Evolutionary conservation across 2,329 filamentous ascomycete genomes (phyloP).

Genomic region (Pseudopithomyces chartarum): DNA sequence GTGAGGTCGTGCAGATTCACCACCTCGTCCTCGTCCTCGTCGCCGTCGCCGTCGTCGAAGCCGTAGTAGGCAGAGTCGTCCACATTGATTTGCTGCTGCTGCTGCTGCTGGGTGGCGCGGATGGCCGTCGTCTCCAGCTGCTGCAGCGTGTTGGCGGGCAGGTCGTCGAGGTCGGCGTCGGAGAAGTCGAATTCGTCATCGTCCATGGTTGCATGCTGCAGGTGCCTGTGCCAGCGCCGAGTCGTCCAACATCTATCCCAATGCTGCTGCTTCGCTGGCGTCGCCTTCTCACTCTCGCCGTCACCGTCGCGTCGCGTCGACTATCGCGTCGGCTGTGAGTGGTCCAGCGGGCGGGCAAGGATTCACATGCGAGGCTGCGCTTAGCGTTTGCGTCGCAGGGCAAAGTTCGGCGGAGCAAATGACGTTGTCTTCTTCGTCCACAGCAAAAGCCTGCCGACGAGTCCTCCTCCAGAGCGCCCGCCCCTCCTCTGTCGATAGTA

Average conservation of each 20-base stretch:
- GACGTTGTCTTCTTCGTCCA: conserved; percentile 1
- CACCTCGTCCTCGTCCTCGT: conserved; percentile 26
- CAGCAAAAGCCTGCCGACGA: conserved; percentile 7
- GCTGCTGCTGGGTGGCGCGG: conserved; percentile 46
- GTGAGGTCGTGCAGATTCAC: conserved; percentile 50
- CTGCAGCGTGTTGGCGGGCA: conserved; percentile 51
- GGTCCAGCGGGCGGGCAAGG: background rate
- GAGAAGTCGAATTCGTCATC: conserved; percentile 52
- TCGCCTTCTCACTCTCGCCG: background rate
- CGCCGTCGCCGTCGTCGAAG: conserved; percentile 49
- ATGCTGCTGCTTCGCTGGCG: conserved; percentile 6
- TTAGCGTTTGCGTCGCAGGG: background rate
- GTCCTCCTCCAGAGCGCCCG: background rate
- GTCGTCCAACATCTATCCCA: background rate
- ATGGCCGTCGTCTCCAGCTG: conserved; percentile 53
- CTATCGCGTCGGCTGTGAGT: background rate
- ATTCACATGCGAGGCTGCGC: conserved; percentile 3
- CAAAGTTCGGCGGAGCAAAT: background rate
- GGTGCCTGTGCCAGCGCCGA: conserved; percentile 15
- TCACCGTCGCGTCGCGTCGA: conserved; percentile 1
- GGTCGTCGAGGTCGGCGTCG: conserved; percentile 52
- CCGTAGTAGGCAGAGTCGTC: conserved; percentile 47
- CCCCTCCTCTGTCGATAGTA: background rate
- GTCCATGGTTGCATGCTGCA: conserved; percentile 31
- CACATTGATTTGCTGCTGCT: conserved; percentile 9